Evolutionary conservation across 208 protist genomes (phyloP), one percentile per base, ranked within the genome.

Genomic region (Trypanosoma theileri): DNA sequence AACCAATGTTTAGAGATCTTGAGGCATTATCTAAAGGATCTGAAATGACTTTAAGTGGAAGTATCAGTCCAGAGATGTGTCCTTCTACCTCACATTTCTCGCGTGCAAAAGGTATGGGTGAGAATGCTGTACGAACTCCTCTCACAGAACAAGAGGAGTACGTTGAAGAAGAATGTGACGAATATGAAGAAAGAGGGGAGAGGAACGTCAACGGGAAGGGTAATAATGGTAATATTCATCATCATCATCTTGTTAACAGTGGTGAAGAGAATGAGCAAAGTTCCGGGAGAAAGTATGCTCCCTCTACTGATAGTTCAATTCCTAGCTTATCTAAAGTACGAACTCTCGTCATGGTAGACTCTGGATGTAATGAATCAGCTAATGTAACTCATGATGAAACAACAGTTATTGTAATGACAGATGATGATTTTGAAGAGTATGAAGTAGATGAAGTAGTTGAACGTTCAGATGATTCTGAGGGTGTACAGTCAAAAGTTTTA

Each of bases 361-460:
- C 81, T 8, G 71, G 52, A 50, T 89, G 84, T 64, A 76, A 77
- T 50, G 78, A 89, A 53, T 86, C 81, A 45, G 81, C 78, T 17
- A 87, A 87, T 62, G 79, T 89, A 41, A 89, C 82, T 14, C 83
- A 81, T 66, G 84, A 91, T 60, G 81, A 79, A 66, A 84, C 69
- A 9, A 72, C 85, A 48, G 71, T 91, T 45, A 82, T 91, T 59
- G 80, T 80, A 52, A 91, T 77, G 8, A 82, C 75, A 70, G 64
- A 88, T 61, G 83, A 91, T 52, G 84, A 88, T 64, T 86, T 89
- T 59, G 80, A 89, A 71, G 82, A 89, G 70, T 91, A 91, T 68
- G 81, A 88, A 42, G 85, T 93, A 56, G 88, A 93, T 59, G 85
- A 93, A 76, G 84, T 93, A 61, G 48, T 76, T 48, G 85, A 90